Percentiles rank a stretch among this genome's conserved stretches.
Conservation (phyloP, 2,329 filamentous ascomycete genomes). For the Dendrostoma leiphaemia region DNA sequence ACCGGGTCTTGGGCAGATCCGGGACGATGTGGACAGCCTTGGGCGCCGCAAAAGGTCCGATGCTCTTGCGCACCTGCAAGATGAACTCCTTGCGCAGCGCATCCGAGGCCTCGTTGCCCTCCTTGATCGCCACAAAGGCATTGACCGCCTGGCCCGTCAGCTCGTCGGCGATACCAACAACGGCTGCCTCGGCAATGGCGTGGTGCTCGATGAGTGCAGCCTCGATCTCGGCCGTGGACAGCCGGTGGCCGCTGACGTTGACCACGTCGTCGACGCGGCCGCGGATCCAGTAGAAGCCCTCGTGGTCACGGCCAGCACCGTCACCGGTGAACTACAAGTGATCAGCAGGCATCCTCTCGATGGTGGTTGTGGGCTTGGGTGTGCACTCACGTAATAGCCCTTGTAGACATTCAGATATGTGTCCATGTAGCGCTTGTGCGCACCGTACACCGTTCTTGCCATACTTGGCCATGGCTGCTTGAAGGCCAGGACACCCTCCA, state of each 20-base stretch:
- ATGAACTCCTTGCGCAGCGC: conserved; percentile 90
- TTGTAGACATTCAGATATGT: conserved; percentile 98
- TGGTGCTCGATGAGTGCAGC: conserved; percentile 92
- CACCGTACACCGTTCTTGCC: conserved; percentile 96
- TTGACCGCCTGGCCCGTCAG: conserved; percentile 96
- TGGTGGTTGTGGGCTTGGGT: not conserved
- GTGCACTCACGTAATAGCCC: conserved; percentile 85
- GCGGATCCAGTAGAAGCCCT: conserved; percentile 99
- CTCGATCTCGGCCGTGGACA: conserved; percentile 97
- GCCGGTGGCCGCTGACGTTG: conserved; percentile 93
- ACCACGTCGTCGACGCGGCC: conserved; percentile 98
- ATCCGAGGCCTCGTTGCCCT: conserved; percentile 72
- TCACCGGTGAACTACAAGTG: conserved; percentile 77
- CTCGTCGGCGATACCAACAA: conserved; percentile 90
- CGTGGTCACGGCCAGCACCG: conserved; percentile 91
- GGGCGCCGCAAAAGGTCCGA: conserved; percentile 94
- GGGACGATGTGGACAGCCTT: conserved; percentile 90
- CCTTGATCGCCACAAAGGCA: conserved; percentile 92
- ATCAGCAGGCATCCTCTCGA: not conserved
- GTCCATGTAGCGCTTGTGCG: conserved; percentile 98
- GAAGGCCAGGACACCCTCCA: conserved; percentile 94
- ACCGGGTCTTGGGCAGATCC: conserved; percentile 94
- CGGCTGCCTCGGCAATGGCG: conserved; percentile 87
- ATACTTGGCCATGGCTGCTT: conserved; percentile 99
- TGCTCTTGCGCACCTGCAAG: conserved; percentile 93